Conservation (phyloP, 2,329 filamentous ascomycete species). For the Xylariaceae sp. region DNA sequence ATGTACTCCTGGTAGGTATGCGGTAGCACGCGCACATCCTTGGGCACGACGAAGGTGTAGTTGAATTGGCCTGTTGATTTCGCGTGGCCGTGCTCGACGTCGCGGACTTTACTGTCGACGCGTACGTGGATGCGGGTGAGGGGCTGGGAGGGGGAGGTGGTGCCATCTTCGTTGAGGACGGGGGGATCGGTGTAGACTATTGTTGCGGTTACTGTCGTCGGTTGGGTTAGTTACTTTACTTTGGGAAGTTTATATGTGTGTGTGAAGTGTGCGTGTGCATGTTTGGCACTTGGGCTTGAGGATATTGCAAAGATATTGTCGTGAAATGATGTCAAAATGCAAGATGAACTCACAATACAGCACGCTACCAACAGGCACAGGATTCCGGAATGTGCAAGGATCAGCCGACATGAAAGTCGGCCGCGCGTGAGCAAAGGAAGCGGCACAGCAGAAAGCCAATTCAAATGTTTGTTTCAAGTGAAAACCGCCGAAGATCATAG, state of each 20-base stretch:
- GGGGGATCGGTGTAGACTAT: slow-evolving; percentile 65
- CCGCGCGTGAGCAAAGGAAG: slow-evolving; percentile 62
- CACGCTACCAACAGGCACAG: slow-evolving; percentile 68
- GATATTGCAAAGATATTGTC: neutral
- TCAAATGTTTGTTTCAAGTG: slow-evolving; percentile 71
- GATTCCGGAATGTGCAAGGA: slow-evolving; percentile 68
- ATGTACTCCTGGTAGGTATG: slow-evolving; percentile 39
- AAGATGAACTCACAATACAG: slow-evolving; percentile 43
- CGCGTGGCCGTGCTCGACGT: slow-evolving; percentile 56
- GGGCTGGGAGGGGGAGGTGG: slow-evolving; percentile 31
- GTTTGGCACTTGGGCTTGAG: neutral
- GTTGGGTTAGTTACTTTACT: neutral
- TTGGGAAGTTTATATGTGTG: neutral
- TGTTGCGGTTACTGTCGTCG: slow-evolving; percentile 50
- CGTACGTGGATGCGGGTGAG: slow-evolving; percentile 58
- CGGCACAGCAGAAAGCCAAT: slow-evolving; percentile 68
- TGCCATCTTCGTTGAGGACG: slow-evolving; percentile 43
- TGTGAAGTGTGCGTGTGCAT: neutral
- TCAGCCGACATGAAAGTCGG: slow-evolving; percentile 69
- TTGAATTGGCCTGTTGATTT: slow-evolving; percentile 70
- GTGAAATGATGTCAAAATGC: neutral
- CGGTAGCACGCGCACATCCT: slow-evolving; percentile 35
- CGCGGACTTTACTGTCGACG: slow-evolving; percentile 65
- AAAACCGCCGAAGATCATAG: slow-evolving; percentile 75
- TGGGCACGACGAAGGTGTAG: slow-evolving; percentile 51